These are phyloP conservation scores for Wickerhamomyces rabaulensis DNA, from an alignment of 805 yeast species.

Conservation along the genomic window DNA sequence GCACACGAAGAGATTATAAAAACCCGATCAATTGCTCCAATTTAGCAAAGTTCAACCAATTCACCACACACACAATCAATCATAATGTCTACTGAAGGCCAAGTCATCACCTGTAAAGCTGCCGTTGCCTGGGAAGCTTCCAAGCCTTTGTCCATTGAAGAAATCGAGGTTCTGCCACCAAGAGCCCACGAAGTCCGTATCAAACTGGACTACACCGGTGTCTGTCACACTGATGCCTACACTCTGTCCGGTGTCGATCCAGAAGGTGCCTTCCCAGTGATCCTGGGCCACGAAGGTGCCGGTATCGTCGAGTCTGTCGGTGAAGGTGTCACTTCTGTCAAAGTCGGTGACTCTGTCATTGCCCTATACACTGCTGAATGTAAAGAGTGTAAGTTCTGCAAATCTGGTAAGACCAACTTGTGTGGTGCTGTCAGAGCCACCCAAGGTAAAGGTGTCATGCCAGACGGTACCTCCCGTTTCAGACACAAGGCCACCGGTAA, in stretches of 20 bases:
- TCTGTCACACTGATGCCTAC: slow-evolving; percentile 98
- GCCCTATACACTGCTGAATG: slow-evolving; percentile 97
- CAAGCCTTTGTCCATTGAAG: slow-evolving; percentile 76
- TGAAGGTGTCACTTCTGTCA: slow-evolving; percentile 85
- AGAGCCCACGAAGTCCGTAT: slow-evolving; percentile 96
- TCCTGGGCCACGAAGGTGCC: slow-evolving; percentile 98
- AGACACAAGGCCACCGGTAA: slow-evolving; percentile 69
- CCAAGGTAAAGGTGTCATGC: slow-evolving; percentile 98
- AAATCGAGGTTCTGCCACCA: slow-evolving; percentile 88
- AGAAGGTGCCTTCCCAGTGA: slow-evolving; percentile 91
- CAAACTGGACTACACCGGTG: slow-evolving; percentile 83
- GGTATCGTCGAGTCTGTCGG: slow-evolving; percentile 95
- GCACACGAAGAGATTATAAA: too few species aligned
- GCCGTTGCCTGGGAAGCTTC: slow-evolving; percentile 98
- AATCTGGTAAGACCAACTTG: slow-evolving; percentile 90
- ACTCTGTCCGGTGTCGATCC: slow-evolving; percentile 93
- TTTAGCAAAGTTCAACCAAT: background rate
- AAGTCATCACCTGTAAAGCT: slow-evolving; percentile 80
- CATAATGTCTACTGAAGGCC: slow-evolving; percentile 13
- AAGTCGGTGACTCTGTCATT: slow-evolving; percentile 90
- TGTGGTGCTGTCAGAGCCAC: slow-evolving; percentile 96
- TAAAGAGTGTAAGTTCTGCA: slow-evolving; percentile 90
- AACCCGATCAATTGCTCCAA: background rate
- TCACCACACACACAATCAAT: background rate
- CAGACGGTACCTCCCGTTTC: slow-evolving; percentile 95